These are phyloP conservation scores for Heterobasidion irregulare DNA, from an alignment of 1,284 basidiomycete genomes.

Conservation along the genomic window DNA sequence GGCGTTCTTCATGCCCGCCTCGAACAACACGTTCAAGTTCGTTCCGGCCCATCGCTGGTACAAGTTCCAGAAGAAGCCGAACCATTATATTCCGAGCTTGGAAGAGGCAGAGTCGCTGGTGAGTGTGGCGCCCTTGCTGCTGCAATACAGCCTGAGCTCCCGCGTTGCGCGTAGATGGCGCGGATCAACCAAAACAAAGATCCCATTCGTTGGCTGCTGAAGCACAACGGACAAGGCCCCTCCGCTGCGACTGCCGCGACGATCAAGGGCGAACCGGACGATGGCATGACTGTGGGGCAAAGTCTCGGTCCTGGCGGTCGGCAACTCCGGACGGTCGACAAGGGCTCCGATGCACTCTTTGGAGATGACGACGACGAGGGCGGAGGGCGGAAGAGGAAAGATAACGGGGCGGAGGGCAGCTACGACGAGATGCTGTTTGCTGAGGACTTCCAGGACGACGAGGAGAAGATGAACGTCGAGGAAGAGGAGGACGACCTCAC, in stretches of 20 bases:
- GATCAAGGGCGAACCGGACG: constrained; percentile 56
- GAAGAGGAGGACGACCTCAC: constrained; percentile 75
- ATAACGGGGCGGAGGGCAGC: constrained; percentile 32
- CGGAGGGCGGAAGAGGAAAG: constrained; percentile 33
- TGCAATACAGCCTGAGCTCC: constrained; percentile 11
- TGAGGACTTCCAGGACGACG: constrained; percentile 84
- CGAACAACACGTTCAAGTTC: constrained; percentile 74
- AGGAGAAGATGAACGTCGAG: constrained; percentile 68
- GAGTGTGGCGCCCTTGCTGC: constrained; percentile 19
- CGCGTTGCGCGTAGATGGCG: constrained; percentile 28
- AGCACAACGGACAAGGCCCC: constrained; percentile 45
- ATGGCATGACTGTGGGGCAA: constrained; percentile 30
- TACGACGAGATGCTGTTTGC: constrained; percentile 79
- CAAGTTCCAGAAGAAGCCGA: constrained; percentile 80
- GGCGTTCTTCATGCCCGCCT: constrained; percentile 56
- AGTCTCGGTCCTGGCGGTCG: constrained; percentile 61
- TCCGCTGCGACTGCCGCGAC: constrained; percentile 53
- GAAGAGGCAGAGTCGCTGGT: constrained; percentile 74
- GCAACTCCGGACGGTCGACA: constrained; percentile 54
- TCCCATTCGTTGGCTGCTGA: constrained; percentile 58
- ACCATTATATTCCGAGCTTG: constrained; percentile 57
- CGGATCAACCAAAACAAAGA: constrained; percentile 61
- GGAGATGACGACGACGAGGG: constrained; percentile 63
- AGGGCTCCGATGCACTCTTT: constrained; percentile 50
- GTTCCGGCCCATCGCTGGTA: constrained; percentile 84